Conservation (phyloP, 169 alveolate genomes). For the Plasmodium billcollinsi region DNA sequence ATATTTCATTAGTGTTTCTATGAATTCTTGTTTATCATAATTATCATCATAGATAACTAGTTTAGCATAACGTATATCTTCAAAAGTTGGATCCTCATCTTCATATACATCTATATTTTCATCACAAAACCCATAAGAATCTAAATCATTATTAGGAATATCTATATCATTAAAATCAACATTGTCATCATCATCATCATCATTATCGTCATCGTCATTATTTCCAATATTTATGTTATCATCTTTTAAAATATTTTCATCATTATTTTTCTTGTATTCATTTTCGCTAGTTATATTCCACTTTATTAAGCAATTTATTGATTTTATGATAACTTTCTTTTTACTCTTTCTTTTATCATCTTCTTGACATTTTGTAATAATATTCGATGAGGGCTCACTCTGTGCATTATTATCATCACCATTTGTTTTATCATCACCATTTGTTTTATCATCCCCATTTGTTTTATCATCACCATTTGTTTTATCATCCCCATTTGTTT, state of each 20-base stretch:
- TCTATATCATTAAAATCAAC: conserved; percentile 4
- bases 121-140: conserved; percentile 36
- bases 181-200: conserved; percentile 8
- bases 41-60: conserved; percentile 73
- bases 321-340: conserved; percentile 14
- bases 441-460: background rate
- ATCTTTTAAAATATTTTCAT: background rate
- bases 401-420: too few relatives aligned
- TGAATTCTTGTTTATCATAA: conserved; percentile 53
- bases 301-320: conserved; percentile 52
- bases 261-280: conserved; percentile 10
- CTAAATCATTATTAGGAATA: conserved; percentile 18
- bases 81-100: conserved; percentile 4
- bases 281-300: conserved; percentile 55
- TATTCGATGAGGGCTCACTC: too few relatives aligned
- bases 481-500: background rate
- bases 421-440: background rate
- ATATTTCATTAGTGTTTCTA: conserved; percentile 41
- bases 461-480: background rate
- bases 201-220: conserved; percentile 1
- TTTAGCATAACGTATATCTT: conserved; percentile 38
- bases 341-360: background rate
- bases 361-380: background rate
- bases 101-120: conserved; percentile 45
- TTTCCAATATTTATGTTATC: background rate